These are phyloP conservation scores for Rasamsonia emersonii DNA, from an alignment of 2,329 filamentous ascomycete species.

Conservation along the genomic window DNA sequence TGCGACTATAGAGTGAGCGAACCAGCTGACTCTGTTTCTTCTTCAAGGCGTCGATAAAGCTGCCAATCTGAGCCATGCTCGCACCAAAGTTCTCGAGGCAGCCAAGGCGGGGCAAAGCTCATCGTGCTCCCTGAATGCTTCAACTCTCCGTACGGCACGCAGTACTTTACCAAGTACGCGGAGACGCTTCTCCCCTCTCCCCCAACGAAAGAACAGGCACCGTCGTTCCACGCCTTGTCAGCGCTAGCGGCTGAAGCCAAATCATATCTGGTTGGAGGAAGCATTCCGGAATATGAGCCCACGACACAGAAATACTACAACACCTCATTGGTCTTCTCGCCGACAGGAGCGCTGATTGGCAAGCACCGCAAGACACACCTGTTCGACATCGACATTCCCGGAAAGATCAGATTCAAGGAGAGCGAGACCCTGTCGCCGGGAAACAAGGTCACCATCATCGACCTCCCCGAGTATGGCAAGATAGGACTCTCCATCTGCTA, in stretches of 20 bases:
- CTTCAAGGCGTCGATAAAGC: slow-evolving; percentile 65
- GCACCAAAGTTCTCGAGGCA: slow-evolving; percentile 73
- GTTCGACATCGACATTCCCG: slow-evolving; percentile 96
- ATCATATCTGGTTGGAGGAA: slow-evolving; percentile 80
- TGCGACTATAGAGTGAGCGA: not conserved
- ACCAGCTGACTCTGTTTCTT: slow-evolving; percentile 4
- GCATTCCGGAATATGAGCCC: slow-evolving; percentile 73
- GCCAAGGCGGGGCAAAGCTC: slow-evolving; percentile 68
- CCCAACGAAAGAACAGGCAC: slow-evolving; percentile 60
- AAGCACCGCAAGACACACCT: slow-evolving; percentile 91
- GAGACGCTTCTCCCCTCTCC: slow-evolving; percentile 77
- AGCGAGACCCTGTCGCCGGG: slow-evolving; percentile 81
- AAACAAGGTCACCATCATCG: slow-evolving; percentile 74
- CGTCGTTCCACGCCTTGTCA: slow-evolving; percentile 77
- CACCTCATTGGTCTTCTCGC: slow-evolving; percentile 75
- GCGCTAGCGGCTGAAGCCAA: slow-evolving; percentile 68
- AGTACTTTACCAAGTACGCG: slow-evolving; percentile 86
- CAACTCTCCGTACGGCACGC: slow-evolving; percentile 91
- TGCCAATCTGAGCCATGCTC: slow-evolving; percentile 72
- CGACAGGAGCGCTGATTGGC: slow-evolving; percentile 68
- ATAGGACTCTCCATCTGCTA: slow-evolving; percentile 93
- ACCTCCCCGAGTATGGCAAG: slow-evolving; percentile 80
- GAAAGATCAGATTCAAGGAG: slow-evolving; percentile 85
- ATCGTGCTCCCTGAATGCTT: slow-evolving; percentile 97
- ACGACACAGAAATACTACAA: slow-evolving; percentile 73